These are phyloP conservation scores for Alternaria sp. DNA, from an alignment of 2,329 filamentous ascomycete species.

Conservation along the genomic window DNA sequence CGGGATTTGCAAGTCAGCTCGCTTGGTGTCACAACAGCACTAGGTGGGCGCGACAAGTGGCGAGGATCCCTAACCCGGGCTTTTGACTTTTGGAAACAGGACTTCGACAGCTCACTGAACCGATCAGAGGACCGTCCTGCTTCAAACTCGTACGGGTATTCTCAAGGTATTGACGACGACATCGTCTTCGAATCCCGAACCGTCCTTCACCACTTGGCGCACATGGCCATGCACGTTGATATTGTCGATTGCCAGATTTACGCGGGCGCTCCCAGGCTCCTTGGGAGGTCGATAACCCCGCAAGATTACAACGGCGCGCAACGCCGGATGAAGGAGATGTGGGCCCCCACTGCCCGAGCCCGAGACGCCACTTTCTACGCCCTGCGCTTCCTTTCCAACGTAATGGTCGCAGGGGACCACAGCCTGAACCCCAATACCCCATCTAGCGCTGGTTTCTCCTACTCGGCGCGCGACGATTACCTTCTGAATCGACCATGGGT, in stretches of 20 bases:
- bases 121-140: constrained; percentile 55
- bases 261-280: constrained; percentile 81
- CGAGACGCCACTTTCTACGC: constrained; percentile 94
- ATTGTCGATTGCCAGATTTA: constrained; percentile 98
- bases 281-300: constrained; percentile 83
- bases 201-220: constrained; percentile 89
- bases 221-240: constrained; percentile 98
- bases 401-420: constrained; percentile 71
- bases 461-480: constrained; percentile 86
- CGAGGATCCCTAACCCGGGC: constrained; percentile 82
- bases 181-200: constrained; percentile 87
- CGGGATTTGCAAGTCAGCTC: constrained; percentile 91
- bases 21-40: constrained; percentile 77
- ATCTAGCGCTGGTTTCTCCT: constrained; percentile 57
- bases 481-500: constrained; percentile 94
- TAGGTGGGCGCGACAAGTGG: constrained; percentile 93
- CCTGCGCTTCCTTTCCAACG: constrained; percentile 84
- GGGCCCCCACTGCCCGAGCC: constrained; percentile 88
- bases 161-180: constrained; percentile 61
- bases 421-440: constrained; percentile 35
- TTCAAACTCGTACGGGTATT: constrained; percentile 44
- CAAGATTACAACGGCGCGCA: constrained; percentile 82
- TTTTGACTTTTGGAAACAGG: constrained; percentile 91
- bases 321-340: constrained; percentile 83
- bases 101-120: constrained; percentile 85